Percentiles rank a stretch among this genome's conserved stretches.
These are phyloP conservation scores for Trifolium repens DNA, from an alignment of 306 rosid species.

Conservation along the genomic window DNA sequence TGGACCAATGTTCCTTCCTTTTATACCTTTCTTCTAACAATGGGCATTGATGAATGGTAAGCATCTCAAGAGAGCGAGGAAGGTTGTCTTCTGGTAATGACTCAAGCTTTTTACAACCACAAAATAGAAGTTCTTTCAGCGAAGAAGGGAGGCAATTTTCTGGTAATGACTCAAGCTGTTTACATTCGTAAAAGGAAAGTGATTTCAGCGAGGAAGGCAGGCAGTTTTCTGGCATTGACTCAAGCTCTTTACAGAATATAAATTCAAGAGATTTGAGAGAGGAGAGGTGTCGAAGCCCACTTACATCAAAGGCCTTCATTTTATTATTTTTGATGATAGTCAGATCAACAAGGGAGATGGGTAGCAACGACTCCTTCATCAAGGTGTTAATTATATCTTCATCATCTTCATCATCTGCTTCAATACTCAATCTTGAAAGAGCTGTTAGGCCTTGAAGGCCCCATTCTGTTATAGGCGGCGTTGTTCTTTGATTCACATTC, in stretches of 20 bases:
- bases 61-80: background rate
- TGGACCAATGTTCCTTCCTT: background rate
- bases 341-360: background rate
- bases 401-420: background rate
- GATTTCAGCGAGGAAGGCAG: no score
- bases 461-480: background rate
- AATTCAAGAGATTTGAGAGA: no score
- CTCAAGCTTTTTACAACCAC: background rate
- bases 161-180: background rate
- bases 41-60: no score
- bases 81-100: background rate
- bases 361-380: background rate
- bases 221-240: no score
- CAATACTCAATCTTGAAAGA: background rate
- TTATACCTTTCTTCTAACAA: background rate
- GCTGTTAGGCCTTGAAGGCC: background rate
- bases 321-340: rapidly evolving
- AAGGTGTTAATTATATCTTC: background rate
- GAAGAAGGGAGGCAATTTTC: background rate
- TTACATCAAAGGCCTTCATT: background rate
- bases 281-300: background rate
- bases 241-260: no score
- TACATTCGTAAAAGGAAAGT: rapidly evolving
- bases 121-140: background rate
- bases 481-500: rapidly evolving